Conservation (phyloP, 192 early-diverging fungal genomes). For the Gonapodya prolifera region DNA sequence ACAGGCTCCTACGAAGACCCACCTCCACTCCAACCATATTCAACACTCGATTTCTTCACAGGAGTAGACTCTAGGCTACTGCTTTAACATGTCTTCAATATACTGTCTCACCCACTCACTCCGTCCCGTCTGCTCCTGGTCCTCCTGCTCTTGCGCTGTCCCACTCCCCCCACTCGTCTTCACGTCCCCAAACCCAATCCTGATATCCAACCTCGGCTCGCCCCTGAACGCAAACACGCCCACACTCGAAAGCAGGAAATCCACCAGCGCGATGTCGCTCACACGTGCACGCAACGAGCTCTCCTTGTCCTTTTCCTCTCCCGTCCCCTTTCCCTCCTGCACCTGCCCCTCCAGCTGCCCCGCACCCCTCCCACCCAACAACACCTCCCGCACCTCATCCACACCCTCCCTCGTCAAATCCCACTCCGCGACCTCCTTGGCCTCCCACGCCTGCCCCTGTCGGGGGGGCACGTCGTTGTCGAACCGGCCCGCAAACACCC, state of each 20-base stretch:
- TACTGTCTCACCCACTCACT: too few species aligned
- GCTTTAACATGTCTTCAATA: too few species aligned
- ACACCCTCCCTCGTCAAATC: neutral
- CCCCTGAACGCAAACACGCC: neutral
- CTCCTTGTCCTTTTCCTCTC: neutral
- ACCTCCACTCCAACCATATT: too few species aligned
- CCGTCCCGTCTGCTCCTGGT: too few species aligned
- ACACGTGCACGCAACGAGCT: neutral
- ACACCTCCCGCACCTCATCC: neutral
- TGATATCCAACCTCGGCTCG: neutral
- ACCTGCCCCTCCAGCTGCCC: neutral
- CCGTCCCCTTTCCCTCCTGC: neutral
- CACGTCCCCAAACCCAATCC: neutral
- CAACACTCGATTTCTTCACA: too few species aligned
- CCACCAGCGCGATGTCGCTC: neutral
- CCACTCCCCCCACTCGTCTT: neutral
- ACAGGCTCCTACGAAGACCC: too few species aligned
- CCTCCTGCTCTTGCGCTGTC: neutral
- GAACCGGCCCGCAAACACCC: neutral
- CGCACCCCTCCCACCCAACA: neutral
- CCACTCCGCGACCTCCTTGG: neutral
- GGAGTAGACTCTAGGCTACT: too few species aligned
- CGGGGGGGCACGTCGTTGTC: neutral
- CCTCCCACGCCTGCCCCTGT: neutral
- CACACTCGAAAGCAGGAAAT: neutral